Percentiles rank a stretch among this genome's conserved stretches.
Conservation (phyloP, 2,329 filamentous ascomycete species). For the Eutypella sp. region DNA sequence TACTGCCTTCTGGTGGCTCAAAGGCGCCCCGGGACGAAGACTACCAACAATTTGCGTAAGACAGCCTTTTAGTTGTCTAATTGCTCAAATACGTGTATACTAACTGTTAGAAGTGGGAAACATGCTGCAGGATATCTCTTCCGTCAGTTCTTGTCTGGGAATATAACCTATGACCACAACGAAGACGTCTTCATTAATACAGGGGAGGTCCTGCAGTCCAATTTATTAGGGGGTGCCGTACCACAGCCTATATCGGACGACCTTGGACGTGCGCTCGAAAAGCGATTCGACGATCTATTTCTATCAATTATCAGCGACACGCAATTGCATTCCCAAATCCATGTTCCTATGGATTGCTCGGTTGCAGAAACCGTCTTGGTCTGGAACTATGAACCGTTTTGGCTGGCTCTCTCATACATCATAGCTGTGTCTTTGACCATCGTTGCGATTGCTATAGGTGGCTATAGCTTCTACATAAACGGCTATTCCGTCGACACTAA, state of each 20-base stretch:
- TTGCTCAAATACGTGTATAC: not conserved
- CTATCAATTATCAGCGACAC: conserved; percentile 9
- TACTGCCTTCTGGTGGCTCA: conserved; percentile 4
- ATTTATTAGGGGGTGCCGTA: conserved; percentile 3
- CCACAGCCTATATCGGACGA: conserved; percentile 3
- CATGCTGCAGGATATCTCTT: conserved; percentile 9
- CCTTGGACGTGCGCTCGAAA: conserved; percentile 3
- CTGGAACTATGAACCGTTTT: conserved; percentile 11
- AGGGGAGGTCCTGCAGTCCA: conserved; percentile 5
- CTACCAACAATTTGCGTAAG: conserved; percentile 11
- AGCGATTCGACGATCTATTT: conserved; percentile 7
- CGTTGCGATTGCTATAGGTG: conserved; percentile 5
- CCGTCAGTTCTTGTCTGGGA: conserved; percentile 8
- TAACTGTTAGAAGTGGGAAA: conserved; percentile 2
- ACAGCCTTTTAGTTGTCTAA: not conserved
- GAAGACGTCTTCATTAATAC: conserved; percentile 3
- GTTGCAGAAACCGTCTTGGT: conserved; percentile 5
- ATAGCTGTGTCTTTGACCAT: conserved; percentile 8
- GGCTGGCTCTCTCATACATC: conserved; percentile 10
- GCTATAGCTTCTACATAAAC: conserved; percentile 6
- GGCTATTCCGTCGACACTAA: conserved; percentile 7
- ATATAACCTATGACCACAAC: conserved; percentile 6
- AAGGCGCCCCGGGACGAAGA: conserved; percentile 3
- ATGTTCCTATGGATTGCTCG: conserved; percentile 1
- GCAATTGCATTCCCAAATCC: conserved; percentile 4